Base-by-base conservation (phyloP, 306 rosid genomes). In the Sphenostylis stenocarpa region DNA sequence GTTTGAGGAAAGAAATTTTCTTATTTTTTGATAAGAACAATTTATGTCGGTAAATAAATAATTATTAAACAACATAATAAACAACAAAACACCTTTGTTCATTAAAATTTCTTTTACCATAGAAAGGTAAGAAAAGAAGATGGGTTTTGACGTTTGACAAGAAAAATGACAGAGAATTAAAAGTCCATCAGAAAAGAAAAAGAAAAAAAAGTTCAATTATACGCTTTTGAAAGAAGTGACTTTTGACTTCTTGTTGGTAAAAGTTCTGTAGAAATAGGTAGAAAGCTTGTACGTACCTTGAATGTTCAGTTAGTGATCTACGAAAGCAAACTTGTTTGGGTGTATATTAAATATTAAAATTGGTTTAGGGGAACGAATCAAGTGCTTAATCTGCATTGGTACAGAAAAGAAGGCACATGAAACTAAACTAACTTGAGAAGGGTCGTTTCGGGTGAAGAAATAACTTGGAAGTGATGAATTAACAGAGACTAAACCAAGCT, bases 171-270 rank as follows among this genome's bases (percentile, higher is more conserved):
- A 67, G n/a, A 83, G 84, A 85, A 60, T 29, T 60, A 64, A 80
- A 84, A 76, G 43, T 70, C 77, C 64, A 78, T 44, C 77, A n/a
- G 61, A 84, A 87, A 79, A 68, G 85, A 74, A 80, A 67, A 77
- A 64, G 82, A 84, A 80, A 84, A n/a, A 26, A 84, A 53, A 83
- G 72, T 29, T 36, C 66, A 75, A 78, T 81, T 69, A 85, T 85
- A 72, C 39, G 41, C 79, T 58, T 78, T 88, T 73, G 86, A 84
- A 88, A 83, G 85, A 75, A 83, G 77, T 58, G 72, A 82, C 93
- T 86, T 93, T 93, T 91, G 94, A 91, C 97, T 88, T 82, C 8
- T 72, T 70, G 78, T 48, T 82, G 85, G 90, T 86, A 91, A 85
- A 85, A 87, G 84, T 81, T 67, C 8, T 73, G 85, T 77, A 72